Evolutionary conservation across 441 rosid species (phyloP).

Genomic region (Flueggea neowawraea): DNA sequence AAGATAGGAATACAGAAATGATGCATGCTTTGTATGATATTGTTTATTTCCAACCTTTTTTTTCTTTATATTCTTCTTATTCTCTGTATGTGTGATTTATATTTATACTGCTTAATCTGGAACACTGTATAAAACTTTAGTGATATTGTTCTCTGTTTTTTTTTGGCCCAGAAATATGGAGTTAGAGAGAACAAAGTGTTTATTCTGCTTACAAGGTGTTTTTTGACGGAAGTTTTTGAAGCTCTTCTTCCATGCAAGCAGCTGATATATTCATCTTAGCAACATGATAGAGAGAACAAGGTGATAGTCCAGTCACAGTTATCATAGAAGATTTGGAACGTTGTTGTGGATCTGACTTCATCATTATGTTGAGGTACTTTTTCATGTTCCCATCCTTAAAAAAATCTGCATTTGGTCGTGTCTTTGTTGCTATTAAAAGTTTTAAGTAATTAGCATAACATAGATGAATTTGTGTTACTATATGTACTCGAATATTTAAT

Average conservation of each 20-base stretch:
- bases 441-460: too few species aligned
- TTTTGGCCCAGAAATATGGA: slow-evolving; percentile 71
- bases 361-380: slow-evolving; percentile 71
- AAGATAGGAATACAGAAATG: too few species aligned
- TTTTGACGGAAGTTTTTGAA: slow-evolving; percentile 10
- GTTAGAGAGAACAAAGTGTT: slow-evolving; percentile 37
- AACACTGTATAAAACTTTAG: not conserved
- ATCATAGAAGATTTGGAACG: slow-evolving; percentile 81
- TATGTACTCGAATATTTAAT: too few species aligned
- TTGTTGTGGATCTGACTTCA: slow-evolving; percentile 73
- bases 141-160: not conserved
- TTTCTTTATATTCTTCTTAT: too few species aligned
- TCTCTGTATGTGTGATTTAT: too few species aligned
- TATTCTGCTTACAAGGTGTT: slow-evolving; percentile 11
- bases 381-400: not conserved
- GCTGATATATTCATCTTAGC: slow-evolving; percentile 75
- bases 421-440: too few species aligned
- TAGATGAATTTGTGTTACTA: too few species aligned
- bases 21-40: too few species aligned
- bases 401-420: too few species aligned
- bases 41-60: too few species aligned
- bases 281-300: slow-evolving; percentile 77
- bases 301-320: slow-evolving; percentile 52
- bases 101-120: not conserved
- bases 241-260: slow-evolving; percentile 45